Evolutionary conservation across 805 yeast species (phyloP).

Genomic region (Monosporozyma yasuniensis): DNA sequence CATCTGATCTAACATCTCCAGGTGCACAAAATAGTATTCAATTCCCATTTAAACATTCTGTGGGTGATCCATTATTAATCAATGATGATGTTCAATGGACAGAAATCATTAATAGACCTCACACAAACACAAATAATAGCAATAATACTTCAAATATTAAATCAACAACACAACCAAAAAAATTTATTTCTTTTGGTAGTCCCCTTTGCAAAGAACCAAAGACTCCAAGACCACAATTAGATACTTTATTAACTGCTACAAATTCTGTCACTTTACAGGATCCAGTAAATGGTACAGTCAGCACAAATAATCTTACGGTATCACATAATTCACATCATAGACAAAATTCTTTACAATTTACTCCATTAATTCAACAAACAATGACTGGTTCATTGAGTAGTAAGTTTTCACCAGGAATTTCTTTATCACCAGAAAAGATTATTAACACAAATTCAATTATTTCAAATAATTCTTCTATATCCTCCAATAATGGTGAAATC

Average conservation of each 20-base stretch:
- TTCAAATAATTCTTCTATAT: conserved; percentile 4
- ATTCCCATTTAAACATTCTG: conserved; percentile 24
- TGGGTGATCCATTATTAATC: conserved; percentile 28
- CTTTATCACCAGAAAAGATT: conserved; percentile 8
- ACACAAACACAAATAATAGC: neutral
- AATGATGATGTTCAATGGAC: conserved; percentile 22
- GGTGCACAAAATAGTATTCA: conserved; percentile 9
- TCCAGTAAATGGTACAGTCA: neutral
- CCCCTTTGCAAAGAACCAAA: conserved; percentile 6
- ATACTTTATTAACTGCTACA: conserved; percentile 6
- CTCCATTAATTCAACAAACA: conserved; percentile 28
- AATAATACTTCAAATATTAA: conserved; percentile 8
- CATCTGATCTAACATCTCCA: neutral
- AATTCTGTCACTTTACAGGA: neutral
- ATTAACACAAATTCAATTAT: conserved; percentile 2
- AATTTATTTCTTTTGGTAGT: conserved; percentile 3
- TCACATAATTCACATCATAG: conserved; percentile 8
- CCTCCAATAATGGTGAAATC: conserved; percentile 5
- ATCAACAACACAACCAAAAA: neutral
- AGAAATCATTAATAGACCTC: conserved; percentile 8
- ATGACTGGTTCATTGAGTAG: conserved; percentile 25
- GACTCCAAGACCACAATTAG: conserved; percentile 6
- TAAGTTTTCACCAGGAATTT: conserved; percentile 10
- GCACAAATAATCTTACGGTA: neutral
- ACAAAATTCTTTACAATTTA: conserved; percentile 20